Evolutionary conservation across 352 stramenopile species (phyloP).

Genomic region (Stramenopiles sp.): DNA sequence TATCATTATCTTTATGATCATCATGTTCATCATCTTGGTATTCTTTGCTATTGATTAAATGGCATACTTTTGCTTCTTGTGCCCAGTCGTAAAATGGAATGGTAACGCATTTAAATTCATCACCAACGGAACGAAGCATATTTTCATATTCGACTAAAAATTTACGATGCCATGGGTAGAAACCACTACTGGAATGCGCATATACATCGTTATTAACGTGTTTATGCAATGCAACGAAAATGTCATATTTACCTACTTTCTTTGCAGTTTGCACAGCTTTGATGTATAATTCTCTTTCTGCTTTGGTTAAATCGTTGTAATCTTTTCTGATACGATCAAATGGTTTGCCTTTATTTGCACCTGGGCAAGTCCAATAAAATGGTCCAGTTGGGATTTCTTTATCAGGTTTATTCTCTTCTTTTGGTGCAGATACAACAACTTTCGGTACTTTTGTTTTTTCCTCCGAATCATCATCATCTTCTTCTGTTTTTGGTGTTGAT

Average conservation of each 20-base stretch:
- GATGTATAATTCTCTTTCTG: conserved; percentile 46
- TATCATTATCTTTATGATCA: conserved; percentile 18
- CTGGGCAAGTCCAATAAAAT: too few species aligned
- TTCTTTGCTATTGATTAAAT: conserved; percentile 4
- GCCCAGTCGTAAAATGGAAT: conserved; percentile 64
- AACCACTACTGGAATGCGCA: conserved; percentile 59
- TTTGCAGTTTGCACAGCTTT: conserved; percentile 41
- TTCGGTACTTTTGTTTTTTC: too few species aligned
- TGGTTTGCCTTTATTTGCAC: too few species aligned
- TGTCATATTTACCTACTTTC: conserved; percentile 54
- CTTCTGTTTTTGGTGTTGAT: too few species aligned
- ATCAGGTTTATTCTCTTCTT: too few species aligned
- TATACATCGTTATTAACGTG: conserved; percentile 50
- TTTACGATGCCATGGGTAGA: conserved; percentile 55
- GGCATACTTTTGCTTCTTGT: conserved; percentile 34
- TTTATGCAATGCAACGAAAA: conserved; percentile 59
- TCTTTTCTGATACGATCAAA: conserved; percentile 27
- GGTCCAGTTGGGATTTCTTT: too few species aligned
- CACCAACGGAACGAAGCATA: conserved; percentile 46
- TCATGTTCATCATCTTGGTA: conserved; percentile 7
- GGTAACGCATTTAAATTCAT: conserved; percentile 52
- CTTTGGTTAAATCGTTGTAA: conserved; percentile 25
- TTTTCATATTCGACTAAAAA: conserved; percentile 57
- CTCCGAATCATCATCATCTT: too few species aligned
- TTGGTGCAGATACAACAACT: too few species aligned